Evolutionary conservation across 305 asterid genomes (phyloP).

Genomic region (Fraxinus albicans): DNA sequence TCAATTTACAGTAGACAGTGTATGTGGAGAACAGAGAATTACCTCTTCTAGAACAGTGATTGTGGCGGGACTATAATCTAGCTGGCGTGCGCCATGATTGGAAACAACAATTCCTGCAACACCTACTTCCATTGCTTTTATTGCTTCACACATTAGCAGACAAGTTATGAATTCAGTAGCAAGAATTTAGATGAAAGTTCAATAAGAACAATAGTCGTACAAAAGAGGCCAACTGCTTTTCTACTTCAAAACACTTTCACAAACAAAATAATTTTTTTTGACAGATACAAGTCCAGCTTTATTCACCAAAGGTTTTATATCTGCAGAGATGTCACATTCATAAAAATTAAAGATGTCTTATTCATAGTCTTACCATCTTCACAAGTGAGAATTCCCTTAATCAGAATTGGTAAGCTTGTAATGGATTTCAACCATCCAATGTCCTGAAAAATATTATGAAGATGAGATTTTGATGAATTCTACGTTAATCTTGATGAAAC

Average conservation of each 20-base stretch:
- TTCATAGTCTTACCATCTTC: conserved; percentile 53
- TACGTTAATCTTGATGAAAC: neutral
- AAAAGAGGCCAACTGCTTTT: neutral
- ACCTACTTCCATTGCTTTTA: conserved; percentile 60
- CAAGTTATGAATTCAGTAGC: neutral
- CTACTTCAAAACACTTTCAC: neutral
- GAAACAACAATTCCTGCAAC: conserved; percentile 60
- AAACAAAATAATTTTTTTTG: neutral
- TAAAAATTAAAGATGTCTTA: neutral
- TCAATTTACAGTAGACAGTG: neutral
- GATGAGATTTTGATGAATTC: neutral
- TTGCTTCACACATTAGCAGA: conserved; percentile 41
- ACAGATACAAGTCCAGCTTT: neutral
- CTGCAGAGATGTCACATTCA: neutral
- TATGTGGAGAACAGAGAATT: neutral
- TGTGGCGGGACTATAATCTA: conserved; percentile 59
- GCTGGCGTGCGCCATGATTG: conserved; percentile 73
- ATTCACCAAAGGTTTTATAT: neutral
- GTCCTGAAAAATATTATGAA: conserved; percentile 41
- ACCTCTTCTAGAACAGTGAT: conserved; percentile 71
- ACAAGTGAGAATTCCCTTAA: conserved; percentile 60
- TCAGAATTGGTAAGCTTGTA: conserved; percentile 59
- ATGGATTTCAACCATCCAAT: conserved; percentile 65
- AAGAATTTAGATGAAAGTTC: neutral
- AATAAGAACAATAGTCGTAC: neutral